A percentile compares a stretch with the other conserved stretches of the same genome.
These are phyloP conservation scores for Colletotrichum sp. DNA, from an alignment of 2,329 filamentous ascomycete genomes.

Conservation along the genomic window DNA sequence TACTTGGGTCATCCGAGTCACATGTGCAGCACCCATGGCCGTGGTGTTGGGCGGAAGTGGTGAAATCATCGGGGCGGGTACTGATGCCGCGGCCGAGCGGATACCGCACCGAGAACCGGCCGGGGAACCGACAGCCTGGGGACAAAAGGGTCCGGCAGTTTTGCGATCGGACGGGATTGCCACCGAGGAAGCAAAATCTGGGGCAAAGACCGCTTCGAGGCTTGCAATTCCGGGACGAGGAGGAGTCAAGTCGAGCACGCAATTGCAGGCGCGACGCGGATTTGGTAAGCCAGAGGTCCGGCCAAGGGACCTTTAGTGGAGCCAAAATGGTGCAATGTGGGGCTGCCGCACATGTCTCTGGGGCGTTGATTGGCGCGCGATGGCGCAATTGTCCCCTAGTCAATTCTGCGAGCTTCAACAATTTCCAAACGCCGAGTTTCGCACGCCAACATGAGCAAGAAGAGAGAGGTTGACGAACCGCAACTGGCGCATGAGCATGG, in stretches of 20 bases:
- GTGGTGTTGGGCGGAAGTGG: neutral
- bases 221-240: conserved; percentile 5
- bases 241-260: conserved; percentile 13
- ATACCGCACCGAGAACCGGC: conserved; percentile 15
- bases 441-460: conserved; percentile 7
- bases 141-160: neutral
- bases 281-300: conserved; percentile 13
- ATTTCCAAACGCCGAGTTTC: conserved; percentile 22
- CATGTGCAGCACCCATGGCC: neutral
- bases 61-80: conserved; percentile 11
- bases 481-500: neutral
- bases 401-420: conserved; percentile 19
- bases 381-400: conserved; percentile 22
- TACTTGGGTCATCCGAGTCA: neutral
- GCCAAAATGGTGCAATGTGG: conserved; percentile 20
- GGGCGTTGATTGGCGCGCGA: conserved; percentile 13
- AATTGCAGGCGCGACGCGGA: conserved; percentile 11
- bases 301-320: conserved; percentile 11
- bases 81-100: conserved; percentile 18
- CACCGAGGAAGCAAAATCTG: conserved; percentile 14
- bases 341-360: neutral
- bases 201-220: conserved; percentile 2
- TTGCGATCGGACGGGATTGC: conserved; percentile 3
- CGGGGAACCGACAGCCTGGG: conserved; percentile 12
- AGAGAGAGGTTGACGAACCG: neutral